These are phyloP conservation scores for Pittosporum tobira DNA, from an alignment of 129 eudicot genomes.

Conservation along the genomic window DNA sequence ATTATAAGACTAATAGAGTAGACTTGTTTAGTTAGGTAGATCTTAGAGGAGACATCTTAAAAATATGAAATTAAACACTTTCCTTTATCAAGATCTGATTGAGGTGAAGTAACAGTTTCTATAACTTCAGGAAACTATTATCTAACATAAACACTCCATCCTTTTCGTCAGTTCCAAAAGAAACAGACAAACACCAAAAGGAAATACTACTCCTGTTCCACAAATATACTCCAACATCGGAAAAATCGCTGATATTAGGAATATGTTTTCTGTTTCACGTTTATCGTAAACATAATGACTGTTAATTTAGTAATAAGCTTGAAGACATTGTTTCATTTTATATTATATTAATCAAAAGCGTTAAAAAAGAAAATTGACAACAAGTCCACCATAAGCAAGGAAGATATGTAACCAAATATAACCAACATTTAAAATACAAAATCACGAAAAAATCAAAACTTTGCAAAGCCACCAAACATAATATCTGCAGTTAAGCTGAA, in stretches of 20 bases:
- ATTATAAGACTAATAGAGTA: not conserved
- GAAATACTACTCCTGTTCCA: too few relatives aligned
- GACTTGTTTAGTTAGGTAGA: not conserved
- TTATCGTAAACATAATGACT: too few relatives aligned
- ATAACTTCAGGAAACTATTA: not conserved
- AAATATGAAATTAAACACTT: not conserved
- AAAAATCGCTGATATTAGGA: too few relatives aligned
- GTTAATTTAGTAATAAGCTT: too few relatives aligned
- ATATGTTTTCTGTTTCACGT: too few relatives aligned
- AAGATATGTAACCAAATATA: not conserved
- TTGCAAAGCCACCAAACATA: not conserved
- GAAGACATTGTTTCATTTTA: too few relatives aligned
- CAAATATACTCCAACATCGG: too few relatives aligned
- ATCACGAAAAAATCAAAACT: not conserved
- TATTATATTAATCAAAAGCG: too few relatives aligned
- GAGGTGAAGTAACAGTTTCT: not conserved
- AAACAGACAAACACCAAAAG: slow-evolving; percentile 3
- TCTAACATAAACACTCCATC: too few relatives aligned
- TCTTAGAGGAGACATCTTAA: not conserved
- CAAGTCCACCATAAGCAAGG: not conserved
- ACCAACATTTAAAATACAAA: not conserved
- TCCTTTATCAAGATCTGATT: not conserved
- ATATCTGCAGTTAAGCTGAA: not conserved
- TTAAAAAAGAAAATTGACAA: not conserved
- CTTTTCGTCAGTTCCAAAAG: not conserved